Conservation (phyloP, 495 filamentous ascomycete genomes). For the Penicillium macrosclerotiorum region DNA sequence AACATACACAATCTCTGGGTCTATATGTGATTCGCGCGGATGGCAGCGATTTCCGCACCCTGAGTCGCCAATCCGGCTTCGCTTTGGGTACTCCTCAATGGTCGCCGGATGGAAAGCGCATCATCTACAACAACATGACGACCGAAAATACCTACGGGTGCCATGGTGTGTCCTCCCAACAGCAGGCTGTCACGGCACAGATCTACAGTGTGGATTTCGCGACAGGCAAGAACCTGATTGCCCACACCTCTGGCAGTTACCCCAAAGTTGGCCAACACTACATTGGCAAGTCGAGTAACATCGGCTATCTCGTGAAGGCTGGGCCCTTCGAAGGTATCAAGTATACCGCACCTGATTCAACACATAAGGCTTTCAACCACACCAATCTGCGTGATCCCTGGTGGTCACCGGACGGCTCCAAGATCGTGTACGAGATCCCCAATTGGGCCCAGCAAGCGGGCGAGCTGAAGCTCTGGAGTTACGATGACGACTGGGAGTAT, state of each 20-base stretch:
- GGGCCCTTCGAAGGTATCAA: conserved; percentile 2
- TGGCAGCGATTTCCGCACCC: conserved; percentile 25
- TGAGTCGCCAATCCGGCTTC: conserved; percentile 8
- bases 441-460: not conserved
- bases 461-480: conserved; percentile 26
- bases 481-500: conserved; percentile 34
- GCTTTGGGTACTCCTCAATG: conserved; percentile 27
- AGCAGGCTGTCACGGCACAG: not conserved
- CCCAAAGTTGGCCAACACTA: conserved; percentile 17
- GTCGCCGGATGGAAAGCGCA: conserved; percentile 26
- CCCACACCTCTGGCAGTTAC: not conserved
- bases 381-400: conserved; percentile 11
- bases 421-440: conserved; percentile 5
- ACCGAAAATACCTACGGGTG: not conserved
- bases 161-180: not conserved
- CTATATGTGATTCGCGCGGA: conserved; percentile 29
- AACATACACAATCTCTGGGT: conserved; percentile 30
- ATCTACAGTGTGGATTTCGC: not conserved
- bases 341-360: not conserved
- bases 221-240: not conserved
- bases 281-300: not conserved
- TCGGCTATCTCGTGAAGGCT: not conserved
- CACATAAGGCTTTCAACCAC: conserved; percentile 15
- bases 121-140: conserved; percentile 30
- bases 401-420: conserved; percentile 25